A percentile compares a stretch with the other conserved stretches of the same genome.
phyloP scores from a whole-genome alignment of 2,329 filamentous ascomycete genomes.

The Colletotrichum orchidophilum region DNA sequence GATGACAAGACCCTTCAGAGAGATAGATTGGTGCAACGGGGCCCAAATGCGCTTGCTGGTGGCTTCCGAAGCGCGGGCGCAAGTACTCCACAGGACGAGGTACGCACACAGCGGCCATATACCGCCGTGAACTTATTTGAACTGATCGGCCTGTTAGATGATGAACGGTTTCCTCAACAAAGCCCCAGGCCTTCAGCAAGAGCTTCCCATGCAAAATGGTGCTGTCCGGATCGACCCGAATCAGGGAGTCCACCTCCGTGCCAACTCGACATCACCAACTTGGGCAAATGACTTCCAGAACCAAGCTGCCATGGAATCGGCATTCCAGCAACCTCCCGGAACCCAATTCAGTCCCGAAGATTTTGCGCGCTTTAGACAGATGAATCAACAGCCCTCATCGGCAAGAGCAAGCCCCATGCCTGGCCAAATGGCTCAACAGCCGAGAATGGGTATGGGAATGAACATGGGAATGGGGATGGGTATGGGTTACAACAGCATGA shows the following conservation, averaged over 20 bases:
- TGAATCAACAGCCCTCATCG: conserved; percentile 64
- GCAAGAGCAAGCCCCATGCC: conserved; percentile 69
- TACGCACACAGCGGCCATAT: conserved; percentile 40
- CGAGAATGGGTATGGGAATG: conserved; percentile 50
- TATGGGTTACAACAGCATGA: conserved; percentile 67
- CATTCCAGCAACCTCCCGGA: conserved; percentile 67
- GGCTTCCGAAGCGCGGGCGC: conserved; percentile 79
- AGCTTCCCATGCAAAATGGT: conserved; percentile 61
- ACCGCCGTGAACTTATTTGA: not conserved
- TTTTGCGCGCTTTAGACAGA: conserved; percentile 86
- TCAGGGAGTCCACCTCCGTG: conserved; percentile 62
- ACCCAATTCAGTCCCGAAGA: conserved; percentile 82
- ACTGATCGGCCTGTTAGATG: conserved; percentile 65
- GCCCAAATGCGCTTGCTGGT: conserved; percentile 75
- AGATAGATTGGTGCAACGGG: conserved; percentile 83
- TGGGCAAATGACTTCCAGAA: conserved; percentile 64
- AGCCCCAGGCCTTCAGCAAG: conserved; percentile 66
- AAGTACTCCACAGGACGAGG: conserved; percentile 79
- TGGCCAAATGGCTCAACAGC: conserved; percentile 56
- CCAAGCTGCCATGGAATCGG: conserved; percentile 77
- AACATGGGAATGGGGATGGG: conserved; percentile 57
- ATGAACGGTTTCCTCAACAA: conserved; percentile 94
- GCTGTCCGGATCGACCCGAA: conserved; percentile 57
- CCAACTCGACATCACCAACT: conserved; percentile 62
- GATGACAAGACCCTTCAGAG: conserved; percentile 95